Conservation (phyloP, 805 yeast species). For the Nakazawaea ishiwadae region DNA sequence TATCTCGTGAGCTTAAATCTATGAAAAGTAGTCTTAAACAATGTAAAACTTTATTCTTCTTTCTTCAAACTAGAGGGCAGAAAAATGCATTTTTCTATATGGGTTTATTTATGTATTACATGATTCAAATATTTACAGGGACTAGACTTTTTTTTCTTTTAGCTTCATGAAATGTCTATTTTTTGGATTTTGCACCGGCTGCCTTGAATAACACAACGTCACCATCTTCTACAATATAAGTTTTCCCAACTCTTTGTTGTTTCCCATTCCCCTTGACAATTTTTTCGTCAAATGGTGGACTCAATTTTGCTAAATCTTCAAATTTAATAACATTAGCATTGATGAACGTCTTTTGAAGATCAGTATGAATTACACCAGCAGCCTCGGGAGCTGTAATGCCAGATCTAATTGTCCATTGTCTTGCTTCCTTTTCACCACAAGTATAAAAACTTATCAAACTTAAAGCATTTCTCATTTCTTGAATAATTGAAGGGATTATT, state of each 20-base stretch:
- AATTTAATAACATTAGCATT: conserved; percentile 90
- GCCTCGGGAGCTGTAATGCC: conserved; percentile 98
- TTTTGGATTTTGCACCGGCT: conserved; percentile 70
- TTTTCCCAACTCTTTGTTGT: conserved; percentile 88
- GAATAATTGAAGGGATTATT: conserved; percentile 82
- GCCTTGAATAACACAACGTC: conserved; percentile 90
- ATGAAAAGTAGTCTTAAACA: no score
- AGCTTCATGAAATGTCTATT: no score
- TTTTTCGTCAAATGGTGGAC: conserved; percentile 65
- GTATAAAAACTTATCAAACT: conserved; percentile 93
- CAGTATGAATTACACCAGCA: conserved; percentile 97
- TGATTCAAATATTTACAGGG: background rate
- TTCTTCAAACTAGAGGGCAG: no score
- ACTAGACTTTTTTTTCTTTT: no score
- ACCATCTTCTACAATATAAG: conserved; percentile 91
- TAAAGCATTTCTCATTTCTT: conserved; percentile 80
- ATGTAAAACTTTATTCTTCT: no score
- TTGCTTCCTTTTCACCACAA: conserved; percentile 92
- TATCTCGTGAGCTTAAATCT: no score
- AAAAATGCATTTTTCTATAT: no score
- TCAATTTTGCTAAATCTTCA: conserved; percentile 64
- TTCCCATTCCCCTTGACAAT: conserved; percentile 86
- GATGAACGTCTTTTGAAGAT: conserved; percentile 90
- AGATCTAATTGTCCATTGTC: conserved; percentile 95
- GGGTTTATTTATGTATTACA: background rate